Evolutionary conservation across 805 yeast genomes (phyloP).

Genomic region (Sugiyamaella boreocaroliniensis): DNA sequence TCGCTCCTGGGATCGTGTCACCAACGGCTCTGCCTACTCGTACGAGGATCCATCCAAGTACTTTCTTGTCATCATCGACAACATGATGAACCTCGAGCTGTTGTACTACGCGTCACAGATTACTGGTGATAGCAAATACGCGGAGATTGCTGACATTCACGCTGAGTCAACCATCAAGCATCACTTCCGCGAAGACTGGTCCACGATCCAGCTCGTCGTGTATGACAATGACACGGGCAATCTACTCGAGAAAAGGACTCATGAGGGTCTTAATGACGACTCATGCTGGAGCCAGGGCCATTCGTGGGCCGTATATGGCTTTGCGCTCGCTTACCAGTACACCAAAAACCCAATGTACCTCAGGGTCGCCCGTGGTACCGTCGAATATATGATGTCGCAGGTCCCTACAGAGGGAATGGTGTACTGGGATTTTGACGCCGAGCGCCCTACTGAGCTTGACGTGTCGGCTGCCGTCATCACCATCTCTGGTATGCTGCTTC

Average conservation of each 20-base stretch:
- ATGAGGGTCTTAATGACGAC: slow-evolving; percentile 29
- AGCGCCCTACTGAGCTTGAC: slow-evolving; percentile 25
- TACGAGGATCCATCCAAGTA: slow-evolving; percentile 20
- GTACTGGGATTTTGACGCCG: slow-evolving; percentile 20
- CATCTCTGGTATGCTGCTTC: slow-evolving; percentile 26
- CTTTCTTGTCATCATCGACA: slow-evolving; percentile 29
- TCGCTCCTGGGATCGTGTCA: slow-evolving; percentile 27
- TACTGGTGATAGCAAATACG: slow-evolving; percentile 26
- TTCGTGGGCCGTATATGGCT: slow-evolving; percentile 32
- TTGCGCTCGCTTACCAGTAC: slow-evolving; percentile 25
- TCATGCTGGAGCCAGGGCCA: slow-evolving; percentile 32
- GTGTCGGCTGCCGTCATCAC: slow-evolving; percentile 30
- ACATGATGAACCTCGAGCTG: slow-evolving; percentile 25
- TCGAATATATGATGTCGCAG: slow-evolving; percentile 24
- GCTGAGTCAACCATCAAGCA: slow-evolving; percentile 28
- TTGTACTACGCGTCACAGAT: slow-evolving; percentile 26
- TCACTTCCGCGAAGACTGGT: slow-evolving; percentile 23
- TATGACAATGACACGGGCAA: slow-evolving; percentile 24
- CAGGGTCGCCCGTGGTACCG: slow-evolving; percentile 24
- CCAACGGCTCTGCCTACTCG: slow-evolving; percentile 17
- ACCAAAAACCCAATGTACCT: slow-evolving; percentile 26
- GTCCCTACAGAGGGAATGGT: slow-evolving; percentile 27
- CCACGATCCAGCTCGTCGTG: slow-evolving; percentile 27
- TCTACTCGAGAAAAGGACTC: slow-evolving; percentile 24
- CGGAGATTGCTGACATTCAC: slow-evolving; percentile 29